Evolutionary conservation across 148 eudicot species (phyloP).

Genomic region (Agrostemma githago): DNA sequence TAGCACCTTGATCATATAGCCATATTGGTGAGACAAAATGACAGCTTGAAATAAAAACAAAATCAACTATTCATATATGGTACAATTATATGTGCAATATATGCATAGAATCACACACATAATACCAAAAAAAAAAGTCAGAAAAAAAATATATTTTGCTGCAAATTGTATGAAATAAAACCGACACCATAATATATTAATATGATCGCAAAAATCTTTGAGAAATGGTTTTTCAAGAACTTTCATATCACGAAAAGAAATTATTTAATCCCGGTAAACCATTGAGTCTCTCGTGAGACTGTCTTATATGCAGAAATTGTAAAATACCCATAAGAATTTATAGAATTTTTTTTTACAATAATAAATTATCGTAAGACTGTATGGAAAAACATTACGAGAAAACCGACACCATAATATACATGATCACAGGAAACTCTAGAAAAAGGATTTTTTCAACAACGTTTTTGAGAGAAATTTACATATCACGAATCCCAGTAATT

Average conservation of each 20-base stretch:
- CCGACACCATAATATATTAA: neutral
- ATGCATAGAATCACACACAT: neutral
- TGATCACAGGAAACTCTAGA: too few species aligned
- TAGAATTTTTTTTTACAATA: too few species aligned
- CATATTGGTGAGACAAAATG: neutral
- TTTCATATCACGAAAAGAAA: neutral
- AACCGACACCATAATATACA: too few species aligned
- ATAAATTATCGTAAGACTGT: too few species aligned
- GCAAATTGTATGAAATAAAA: neutral
- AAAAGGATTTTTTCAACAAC: too few species aligned
- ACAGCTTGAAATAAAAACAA: neutral
- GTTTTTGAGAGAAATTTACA: too few species aligned
- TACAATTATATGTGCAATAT: neutral
- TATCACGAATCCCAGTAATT: too few species aligned
- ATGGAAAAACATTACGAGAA: too few species aligned
- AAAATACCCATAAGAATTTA: too few species aligned
- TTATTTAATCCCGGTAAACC: too few species aligned
- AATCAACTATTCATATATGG: neutral
- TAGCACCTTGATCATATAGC: neutral
- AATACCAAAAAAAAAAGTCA: neutral
- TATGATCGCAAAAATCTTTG: neutral
- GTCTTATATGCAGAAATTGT: too few species aligned
- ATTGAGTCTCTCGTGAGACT: too few species aligned
- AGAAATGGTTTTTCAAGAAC: neutral
- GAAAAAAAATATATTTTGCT: neutral